Percentiles rank a stretch among this genome's conserved stretches.
These are phyloP conservation scores for Arxiozyma bovina DNA, from an alignment of 1,139 yeast genomes.

Conservation along the genomic window DNA sequence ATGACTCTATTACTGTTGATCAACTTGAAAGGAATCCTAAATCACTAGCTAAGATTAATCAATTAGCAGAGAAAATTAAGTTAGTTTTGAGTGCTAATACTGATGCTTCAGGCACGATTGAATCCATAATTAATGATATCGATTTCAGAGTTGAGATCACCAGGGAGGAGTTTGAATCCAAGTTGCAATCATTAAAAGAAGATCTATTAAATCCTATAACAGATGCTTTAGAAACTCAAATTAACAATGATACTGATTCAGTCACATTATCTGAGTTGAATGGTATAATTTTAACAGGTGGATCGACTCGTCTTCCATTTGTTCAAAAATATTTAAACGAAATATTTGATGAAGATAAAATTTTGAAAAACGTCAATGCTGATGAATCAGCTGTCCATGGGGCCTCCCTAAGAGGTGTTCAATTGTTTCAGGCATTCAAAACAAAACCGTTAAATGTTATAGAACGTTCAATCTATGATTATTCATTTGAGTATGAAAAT, in stretches of 20 bases:
- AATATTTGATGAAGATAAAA: slow-evolving; percentile 49
- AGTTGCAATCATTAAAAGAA: slow-evolving; percentile 34
- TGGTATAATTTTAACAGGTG: slow-evolving; percentile 81
- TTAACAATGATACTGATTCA: slow-evolving; percentile 22
- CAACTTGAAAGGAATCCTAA: slow-evolving; percentile 44
- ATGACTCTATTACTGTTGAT: slow-evolving; percentile 30
- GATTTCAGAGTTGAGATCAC: slow-evolving; percentile 63
- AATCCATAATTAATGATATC: slow-evolving; percentile 56
- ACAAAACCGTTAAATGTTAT: slow-evolving; percentile 48
- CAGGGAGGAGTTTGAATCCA: slow-evolving; percentile 67
- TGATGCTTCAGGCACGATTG: slow-evolving; percentile 67
- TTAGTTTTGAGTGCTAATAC: slow-evolving; percentile 75
- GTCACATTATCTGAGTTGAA: slow-evolving; percentile 36
- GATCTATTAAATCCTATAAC: slow-evolving; percentile 49
- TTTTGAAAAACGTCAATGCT: slow-evolving; percentile 87
- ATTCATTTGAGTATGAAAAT: slow-evolving; percentile 26
- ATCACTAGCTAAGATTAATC: slow-evolving; percentile 60
- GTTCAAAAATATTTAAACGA: slow-evolving; percentile 53
- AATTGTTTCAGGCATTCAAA: slow-evolving; percentile 49
- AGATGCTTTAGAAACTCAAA: slow-evolving; percentile 39
- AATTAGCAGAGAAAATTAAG: slow-evolving; percentile 83
- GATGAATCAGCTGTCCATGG: slow-evolving; percentile 95
- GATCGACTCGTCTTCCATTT: slow-evolving; percentile 84
- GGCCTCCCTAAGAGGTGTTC: slow-evolving; percentile 72
- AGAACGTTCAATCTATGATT: slow-evolving; percentile 46